Base-by-base conservation (phyloP, 2,329 filamentous ascomycete species). In the Arthrobotrys conoides region DNA sequence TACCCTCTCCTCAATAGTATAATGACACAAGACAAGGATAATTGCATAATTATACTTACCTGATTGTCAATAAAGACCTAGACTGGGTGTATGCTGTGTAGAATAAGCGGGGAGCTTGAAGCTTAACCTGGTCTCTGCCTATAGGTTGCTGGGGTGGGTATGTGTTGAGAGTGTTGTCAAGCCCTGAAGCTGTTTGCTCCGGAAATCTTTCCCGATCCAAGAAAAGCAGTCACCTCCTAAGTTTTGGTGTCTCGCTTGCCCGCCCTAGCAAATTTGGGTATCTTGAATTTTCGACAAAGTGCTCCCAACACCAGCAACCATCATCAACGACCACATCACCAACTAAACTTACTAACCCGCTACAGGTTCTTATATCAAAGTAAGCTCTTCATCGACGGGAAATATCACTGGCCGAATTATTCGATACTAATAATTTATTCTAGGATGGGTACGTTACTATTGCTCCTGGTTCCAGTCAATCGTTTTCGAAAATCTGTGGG, bases 381-480 rank as follows among this genome's bases (percentile, higher is more conserved):
- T 77, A 67, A 18, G 67, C 41, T 86, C 86, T 20, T 89, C 86
- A 87, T 88, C 22, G 89, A 84, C 86, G 82, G 24, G 33, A 71
- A 38, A 18, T 65, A 69, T 22, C 82, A 80, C 76, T 38, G 63
- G 67, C 66, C 71, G 57, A 82, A 65, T 79, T 76, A 71, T 80
- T 64, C 72, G 73, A 73, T 76, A 76, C 75, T 72, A 82, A 85
- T 84, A 84, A 76, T 82, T 80, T 76, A 79, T 79, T 61, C 82
- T 80, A 83, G 90, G 89, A 90, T 90, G 89, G 89, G 89, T 90
- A 88, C 89, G 89, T 87, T 84, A 77, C 48, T 51, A 41, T 41
- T 41, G 80, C 80, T 80, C 73, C 71, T 75, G 80, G 48, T 71
- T n/a, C n/a, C n/a, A n/a, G 27, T 44, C 24, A 12, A 16, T 55